Evolutionary conservation across 306 rosid genomes (phyloP), one percentile per base, ranked within the genome.

Genomic region (Oemleria cerasiformis): DNA sequence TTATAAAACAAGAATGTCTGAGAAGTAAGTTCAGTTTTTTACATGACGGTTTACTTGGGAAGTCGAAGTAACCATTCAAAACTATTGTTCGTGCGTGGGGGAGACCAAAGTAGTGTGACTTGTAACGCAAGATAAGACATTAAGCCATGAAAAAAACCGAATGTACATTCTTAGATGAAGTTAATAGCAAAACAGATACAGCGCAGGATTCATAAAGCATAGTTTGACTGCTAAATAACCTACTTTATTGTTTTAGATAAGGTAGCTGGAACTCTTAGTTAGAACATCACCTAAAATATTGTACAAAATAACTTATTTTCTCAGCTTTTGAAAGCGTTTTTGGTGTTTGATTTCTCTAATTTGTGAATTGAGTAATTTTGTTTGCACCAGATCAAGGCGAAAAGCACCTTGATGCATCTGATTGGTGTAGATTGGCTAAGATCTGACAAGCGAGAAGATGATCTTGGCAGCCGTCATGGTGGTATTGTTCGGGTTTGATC

Each of bases 391-490:
- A 76, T 86, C 57, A 90, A 88, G 81, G 96, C 96, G 65, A 81
- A 78, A 39, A 78, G 78, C 63, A 85, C 92, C 30, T 63, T 84
- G 77, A 90, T 87, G 96, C 85, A 87, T 79, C 15, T 92, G 85
- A 92, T 88, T 40, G 96, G 98, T 57, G 91, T 84, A 55, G 98
- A 92, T 76, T 92, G 98, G 97, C 85, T 90, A 20, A 62, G 77
- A 73, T 85, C 93, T 9, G 81, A 84, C 73, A 64, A 47, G 50
- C 83, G 89, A 83, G 96, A 85, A 85, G 97, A 88, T 68, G 60
- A 88, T 82, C 87, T 92, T 39, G 82, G 96, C 72, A 68, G 88
- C 73, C 96, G 93, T 41, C 84, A 76, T 9, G 79, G 79, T 47
- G 72, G 96, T 78, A 88, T 92, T 47, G 90, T 86, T 78, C 95